These are phyloP conservation scores for Aspergillus intermedius DNA, from an alignment of 2,329 filamentous ascomycete species.

Conservation along the genomic window DNA sequence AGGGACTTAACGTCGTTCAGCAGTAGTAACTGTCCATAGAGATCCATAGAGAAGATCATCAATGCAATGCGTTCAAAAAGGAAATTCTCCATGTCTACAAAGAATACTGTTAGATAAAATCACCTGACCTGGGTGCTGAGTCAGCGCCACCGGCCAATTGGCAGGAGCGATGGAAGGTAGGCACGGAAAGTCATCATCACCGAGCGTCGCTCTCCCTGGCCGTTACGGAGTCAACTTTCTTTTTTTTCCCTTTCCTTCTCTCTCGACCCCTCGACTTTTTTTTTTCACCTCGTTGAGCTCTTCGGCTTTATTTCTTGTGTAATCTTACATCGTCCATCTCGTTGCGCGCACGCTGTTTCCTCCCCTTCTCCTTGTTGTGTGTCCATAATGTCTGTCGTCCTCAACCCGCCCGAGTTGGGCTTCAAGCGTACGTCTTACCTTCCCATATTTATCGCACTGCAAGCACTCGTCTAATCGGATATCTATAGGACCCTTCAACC, in stretches of 20 bases:
- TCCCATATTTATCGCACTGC: slow-evolving; percentile 4
- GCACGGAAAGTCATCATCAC: slow-evolving; percentile 11
- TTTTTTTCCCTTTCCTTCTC: background rate
- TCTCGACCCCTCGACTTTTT: slow-evolving; percentile 4
- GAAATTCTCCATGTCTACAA: background rate
- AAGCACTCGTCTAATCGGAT: slow-evolving; percentile 17
- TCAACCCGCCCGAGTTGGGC: slow-evolving; percentile 83
- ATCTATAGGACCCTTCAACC: slow-evolving; percentile 53
- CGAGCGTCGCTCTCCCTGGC: background rate
- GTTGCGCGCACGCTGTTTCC: background rate
- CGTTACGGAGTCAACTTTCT: background rate
- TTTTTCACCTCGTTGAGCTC: slow-evolving; percentile 7
- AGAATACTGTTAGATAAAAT: slow-evolving; percentile 23
- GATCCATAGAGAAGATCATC: background rate
- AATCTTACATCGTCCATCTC: background rate
- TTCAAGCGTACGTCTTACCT: slow-evolving; percentile 65
- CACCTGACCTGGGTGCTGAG: slow-evolving; percentile 27
- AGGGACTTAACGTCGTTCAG: background rate
- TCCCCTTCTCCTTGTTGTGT: slow-evolving; percentile 13
- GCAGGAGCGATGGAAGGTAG: slow-evolving; percentile 9
- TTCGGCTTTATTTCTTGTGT: background rate
- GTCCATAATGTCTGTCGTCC: slow-evolving; percentile 80
- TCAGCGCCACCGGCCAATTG: slow-evolving; percentile 14
- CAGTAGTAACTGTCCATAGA: background rate
- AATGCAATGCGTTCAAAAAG: background rate